These are phyloP conservation scores for Primulina huaijiensis DNA, from an alignment of 257 asterid species.

Conservation along the genomic window DNA sequence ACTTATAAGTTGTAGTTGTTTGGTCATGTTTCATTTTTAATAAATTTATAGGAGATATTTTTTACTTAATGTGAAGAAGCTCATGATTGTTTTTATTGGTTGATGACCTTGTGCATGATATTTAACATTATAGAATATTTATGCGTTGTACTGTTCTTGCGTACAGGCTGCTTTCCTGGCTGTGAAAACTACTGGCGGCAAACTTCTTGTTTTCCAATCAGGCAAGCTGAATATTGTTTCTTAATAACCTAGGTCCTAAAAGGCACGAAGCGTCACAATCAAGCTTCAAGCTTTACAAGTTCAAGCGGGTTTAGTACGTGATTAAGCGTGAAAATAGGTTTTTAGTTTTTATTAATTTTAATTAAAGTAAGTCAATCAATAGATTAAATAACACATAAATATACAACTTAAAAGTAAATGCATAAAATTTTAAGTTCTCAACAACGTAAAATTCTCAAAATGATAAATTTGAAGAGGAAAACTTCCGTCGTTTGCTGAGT, in stretches of 20 bases:
- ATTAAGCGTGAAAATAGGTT: too few relatives aligned
- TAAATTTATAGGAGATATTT: not conserved
- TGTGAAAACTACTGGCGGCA: conserved; percentile 92
- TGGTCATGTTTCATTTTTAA: not conserved
- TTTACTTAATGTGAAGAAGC: not conserved
- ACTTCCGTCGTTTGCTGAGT: too few relatives aligned
- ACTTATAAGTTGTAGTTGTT: not conserved
- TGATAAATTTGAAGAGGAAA: too few relatives aligned
- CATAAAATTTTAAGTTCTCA: too few relatives aligned
- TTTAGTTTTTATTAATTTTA: too few relatives aligned
- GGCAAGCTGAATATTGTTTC: conserved; percentile 42
- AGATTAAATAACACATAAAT: too few relatives aligned
- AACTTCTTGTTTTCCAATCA: conserved; percentile 93
- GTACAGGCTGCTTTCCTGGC: conserved; percentile 95
- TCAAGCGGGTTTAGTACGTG: too few relatives aligned
- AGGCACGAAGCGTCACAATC: too few relatives aligned
- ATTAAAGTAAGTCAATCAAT: too few relatives aligned
- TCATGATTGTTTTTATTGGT: not conserved
- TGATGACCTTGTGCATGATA: conserved; percentile 19
- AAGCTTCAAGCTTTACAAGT: too few relatives aligned
- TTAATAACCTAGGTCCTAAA: not conserved
- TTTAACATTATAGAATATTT: conserved; percentile 9
- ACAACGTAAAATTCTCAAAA: too few relatives aligned
- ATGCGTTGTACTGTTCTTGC: conserved; percentile 13
- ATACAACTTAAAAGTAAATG: too few relatives aligned